Evolutionary conservation across 805 yeast species (phyloP).

Genomic region (Cyberlindnera bimundalis): DNA sequence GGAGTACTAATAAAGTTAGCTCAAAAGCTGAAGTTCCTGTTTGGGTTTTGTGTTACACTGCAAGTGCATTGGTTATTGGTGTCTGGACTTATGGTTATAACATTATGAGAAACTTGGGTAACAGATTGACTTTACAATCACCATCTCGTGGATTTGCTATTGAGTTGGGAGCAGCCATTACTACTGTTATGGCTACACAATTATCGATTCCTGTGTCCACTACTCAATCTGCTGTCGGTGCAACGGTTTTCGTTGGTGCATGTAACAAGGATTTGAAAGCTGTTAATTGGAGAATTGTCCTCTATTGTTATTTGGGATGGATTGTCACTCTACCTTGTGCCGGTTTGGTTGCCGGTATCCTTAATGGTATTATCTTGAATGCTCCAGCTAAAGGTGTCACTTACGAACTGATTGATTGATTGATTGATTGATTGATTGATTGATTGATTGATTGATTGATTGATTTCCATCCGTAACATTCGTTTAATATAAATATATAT

Average conservation of each 20-base stretch:
- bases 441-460: too few species aligned
- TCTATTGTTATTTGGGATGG: slow-evolving; percentile 73
- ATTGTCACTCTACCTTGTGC: slow-evolving; percentile 69
- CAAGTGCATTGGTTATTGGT: slow-evolving; percentile 63
- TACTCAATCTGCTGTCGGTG: slow-evolving; percentile 77
- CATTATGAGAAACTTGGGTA: slow-evolving; percentile 69
- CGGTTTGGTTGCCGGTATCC: slow-evolving; percentile 64
- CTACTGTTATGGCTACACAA: slow-evolving; percentile 73
- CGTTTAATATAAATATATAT: too few species aligned
- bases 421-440: too few species aligned
- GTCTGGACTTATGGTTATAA: slow-evolving; percentile 69
- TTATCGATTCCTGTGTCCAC: slow-evolving; percentile 71
- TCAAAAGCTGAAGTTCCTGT: slow-evolving; percentile 57
- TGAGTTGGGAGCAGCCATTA: slow-evolving; percentile 75
- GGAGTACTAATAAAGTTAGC: slow-evolving; percentile 47
- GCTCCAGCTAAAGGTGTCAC: slow-evolving; percentile 50
- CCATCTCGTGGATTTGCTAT: slow-evolving; percentile 77
- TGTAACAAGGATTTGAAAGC: slow-evolving; percentile 62
- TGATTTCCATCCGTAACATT: too few species aligned
- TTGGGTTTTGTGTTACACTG: slow-evolving; percentile 70
- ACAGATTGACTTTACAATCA: slow-evolving; percentile 69
- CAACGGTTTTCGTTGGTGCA: slow-evolving; percentile 71
- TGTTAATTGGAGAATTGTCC: slow-evolving; percentile 75
- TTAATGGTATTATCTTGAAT: slow-evolving; percentile 59
- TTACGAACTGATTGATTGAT: slow-evolving; percentile 19